A percentile compares a stretch with the other conserved stretches of the same genome.
phyloP scores from a whole-genome alignment of 2,329 filamentous ascomycete genomes.

The Colletotrichum somersetense region DNA sequence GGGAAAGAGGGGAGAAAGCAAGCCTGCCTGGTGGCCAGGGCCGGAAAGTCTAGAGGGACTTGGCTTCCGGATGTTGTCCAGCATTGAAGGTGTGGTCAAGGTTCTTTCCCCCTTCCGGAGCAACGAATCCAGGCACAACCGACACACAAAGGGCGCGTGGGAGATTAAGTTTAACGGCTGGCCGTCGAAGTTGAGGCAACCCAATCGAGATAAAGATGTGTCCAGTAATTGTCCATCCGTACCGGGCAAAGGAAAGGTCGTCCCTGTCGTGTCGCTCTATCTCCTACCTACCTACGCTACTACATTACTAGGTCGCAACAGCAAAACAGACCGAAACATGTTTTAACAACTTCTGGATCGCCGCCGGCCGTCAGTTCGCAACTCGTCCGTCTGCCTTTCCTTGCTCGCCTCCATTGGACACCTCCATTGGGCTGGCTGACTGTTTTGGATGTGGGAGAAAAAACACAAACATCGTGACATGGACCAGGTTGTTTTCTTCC shows the following conservation, averaged over 20 bases:
- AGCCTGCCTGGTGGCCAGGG: conserved; percentile 1
- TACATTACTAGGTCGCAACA: neutral
- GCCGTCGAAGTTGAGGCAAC: neutral
- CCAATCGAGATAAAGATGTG: conserved; percentile 1
- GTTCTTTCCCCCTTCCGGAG: neutral
- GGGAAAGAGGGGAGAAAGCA: conserved; percentile 31
- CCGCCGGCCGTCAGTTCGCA: conserved; percentile 10
- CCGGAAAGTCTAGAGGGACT: neutral
- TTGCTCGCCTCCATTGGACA: conserved; percentile 19
- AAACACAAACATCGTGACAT: conserved; percentile 6
- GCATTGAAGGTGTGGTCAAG: neutral
- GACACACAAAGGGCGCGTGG: neutral
- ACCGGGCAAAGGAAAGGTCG: conserved; percentile 3
- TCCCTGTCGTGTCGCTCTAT: neutral
- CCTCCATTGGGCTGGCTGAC: no score
- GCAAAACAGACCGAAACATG: neutral
- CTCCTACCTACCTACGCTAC: neutral
- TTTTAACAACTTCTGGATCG: neutral
- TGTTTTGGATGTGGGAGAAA: conserved; percentile 35
- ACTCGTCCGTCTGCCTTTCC: conserved; percentile 9
- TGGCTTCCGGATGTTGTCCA: neutral
- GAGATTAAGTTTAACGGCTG: conserved; percentile 5
- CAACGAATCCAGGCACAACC: neutral
- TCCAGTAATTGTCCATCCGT: neutral
- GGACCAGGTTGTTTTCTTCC: conserved; percentile 24